Conservation (phyloP, 2,329 filamentous ascomycete genomes). For the Sclerotinia sclerotiorum region DNA sequence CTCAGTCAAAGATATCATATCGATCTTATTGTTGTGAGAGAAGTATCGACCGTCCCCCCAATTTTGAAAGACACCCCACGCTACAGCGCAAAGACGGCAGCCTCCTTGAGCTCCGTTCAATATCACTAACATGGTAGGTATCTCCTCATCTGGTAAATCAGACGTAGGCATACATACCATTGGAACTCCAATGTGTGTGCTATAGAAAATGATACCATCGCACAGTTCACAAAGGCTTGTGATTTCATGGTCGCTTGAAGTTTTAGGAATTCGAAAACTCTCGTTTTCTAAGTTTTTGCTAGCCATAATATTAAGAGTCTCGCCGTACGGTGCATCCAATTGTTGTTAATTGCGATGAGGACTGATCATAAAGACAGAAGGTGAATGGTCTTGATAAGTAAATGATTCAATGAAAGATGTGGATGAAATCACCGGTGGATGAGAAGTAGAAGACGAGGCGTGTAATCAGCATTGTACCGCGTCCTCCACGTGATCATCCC, state of each 20-base stretch:
- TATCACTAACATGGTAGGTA: not conserved
- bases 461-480: no score
- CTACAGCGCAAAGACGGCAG: slow-evolving; percentile 1
- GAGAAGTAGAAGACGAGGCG: no score
- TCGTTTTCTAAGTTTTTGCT: not conserved
- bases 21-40: not conserved
- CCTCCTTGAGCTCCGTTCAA: slow-evolving; percentile 1
- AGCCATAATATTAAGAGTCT: not conserved
- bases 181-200: not conserved
- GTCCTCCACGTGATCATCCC: no score
- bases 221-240: not conserved
- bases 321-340: no score
- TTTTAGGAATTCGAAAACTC: not conserved
- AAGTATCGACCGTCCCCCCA: not conserved
- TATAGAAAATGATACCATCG: not conserved
- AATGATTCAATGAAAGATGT: no score
- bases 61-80: not conserved
- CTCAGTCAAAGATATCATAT: not conserved
- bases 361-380: no score
- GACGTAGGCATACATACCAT: not conserved
- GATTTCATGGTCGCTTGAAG: not conserved
- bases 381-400: no score
- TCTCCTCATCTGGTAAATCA: not conserved
- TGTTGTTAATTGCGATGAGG: no score
- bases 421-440: no score